Evolutionary conservation across 192 early-diverging fungal genomes (phyloP).

Genomic region (Gamsiella multidivaricata): DNA sequence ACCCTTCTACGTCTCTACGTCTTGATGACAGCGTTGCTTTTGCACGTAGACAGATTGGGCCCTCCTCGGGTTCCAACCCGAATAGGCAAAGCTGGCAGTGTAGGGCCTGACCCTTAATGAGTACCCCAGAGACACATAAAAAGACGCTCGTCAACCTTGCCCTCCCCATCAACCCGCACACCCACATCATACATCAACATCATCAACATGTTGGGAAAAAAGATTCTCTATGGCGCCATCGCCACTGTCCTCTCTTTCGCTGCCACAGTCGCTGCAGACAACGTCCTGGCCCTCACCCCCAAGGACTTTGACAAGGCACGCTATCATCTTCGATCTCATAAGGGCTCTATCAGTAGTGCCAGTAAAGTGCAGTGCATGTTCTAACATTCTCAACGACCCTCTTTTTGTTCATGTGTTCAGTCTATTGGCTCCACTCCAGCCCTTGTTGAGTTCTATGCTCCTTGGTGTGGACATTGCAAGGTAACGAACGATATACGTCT

Average conservation of each 20-base stretch:
- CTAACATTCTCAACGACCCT: not conserved
- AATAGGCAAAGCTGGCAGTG: too few species aligned
- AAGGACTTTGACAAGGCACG: slow-evolving; percentile 43
- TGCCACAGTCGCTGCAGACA: slow-evolving; percentile 37
- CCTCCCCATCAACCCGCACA: too few species aligned
- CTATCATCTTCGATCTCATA: not conserved
- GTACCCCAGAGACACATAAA: too few species aligned
- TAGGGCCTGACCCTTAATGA: too few species aligned
- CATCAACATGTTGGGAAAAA: slow-evolving; percentile 43
- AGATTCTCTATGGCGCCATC: slow-evolving; percentile 38
- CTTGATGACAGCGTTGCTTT: too few species aligned
- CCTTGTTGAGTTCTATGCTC: slow-evolving; percentile 94
- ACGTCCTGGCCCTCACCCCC: slow-evolving; percentile 41
- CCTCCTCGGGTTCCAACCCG: too few species aligned
- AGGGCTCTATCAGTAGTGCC: not conserved
- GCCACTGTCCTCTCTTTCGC: slow-evolving; percentile 36
- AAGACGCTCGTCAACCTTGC: too few species aligned
- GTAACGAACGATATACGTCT: slow-evolving; percentile 33
- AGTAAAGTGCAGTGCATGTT: not conserved
- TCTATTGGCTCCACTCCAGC: slow-evolving; percentile 57
- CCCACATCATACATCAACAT: not conserved
- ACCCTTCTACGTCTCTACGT: too few species aligned
- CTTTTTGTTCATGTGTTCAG: not conserved
- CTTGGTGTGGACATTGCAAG: slow-evolving; percentile 91
- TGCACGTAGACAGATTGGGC: too few species aligned